These are phyloP conservation scores for Acanthamoeba lenticulata DNA, from an alignment of 208 protist genomes.

Conservation along the genomic window DNA sequence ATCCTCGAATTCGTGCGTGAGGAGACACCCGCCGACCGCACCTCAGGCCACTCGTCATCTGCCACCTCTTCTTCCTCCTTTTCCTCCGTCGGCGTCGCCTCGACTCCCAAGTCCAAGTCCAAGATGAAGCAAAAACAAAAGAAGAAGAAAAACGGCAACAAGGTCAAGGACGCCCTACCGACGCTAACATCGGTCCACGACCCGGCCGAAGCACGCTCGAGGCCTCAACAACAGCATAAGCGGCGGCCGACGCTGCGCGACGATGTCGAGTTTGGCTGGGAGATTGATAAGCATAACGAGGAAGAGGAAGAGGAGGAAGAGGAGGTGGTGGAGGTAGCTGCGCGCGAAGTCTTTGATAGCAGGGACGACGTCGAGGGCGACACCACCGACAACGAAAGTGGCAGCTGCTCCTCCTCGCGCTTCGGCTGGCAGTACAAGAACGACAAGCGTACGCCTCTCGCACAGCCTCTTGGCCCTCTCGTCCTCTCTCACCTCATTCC, in stretches of 20 bases:
- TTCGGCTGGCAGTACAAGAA: slow-evolving; percentile 42
- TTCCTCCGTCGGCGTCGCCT: no score
- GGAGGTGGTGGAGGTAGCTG: background rate
- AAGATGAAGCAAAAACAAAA: no score
- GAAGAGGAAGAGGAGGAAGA: background rate
- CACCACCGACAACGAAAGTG: background rate
- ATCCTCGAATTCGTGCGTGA: background rate
- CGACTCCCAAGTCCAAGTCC: no score
- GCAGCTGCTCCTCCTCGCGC: slow-evolving; percentile 48
- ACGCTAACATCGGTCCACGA: no score
- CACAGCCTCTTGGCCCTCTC: background rate
- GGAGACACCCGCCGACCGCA: background rate
- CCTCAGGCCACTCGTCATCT: no score
- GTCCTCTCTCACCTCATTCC: background rate
- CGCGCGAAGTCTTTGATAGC: background rate
- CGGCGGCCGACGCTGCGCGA: background rate
- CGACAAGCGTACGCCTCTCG: background rate
- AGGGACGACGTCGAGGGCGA: background rate
- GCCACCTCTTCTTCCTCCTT: no score
- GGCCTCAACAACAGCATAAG: background rate
- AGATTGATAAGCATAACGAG: background rate
- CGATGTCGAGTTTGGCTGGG: background rate
- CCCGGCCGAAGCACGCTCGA: no score
- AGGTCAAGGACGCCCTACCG: no score
- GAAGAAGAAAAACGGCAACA: no score